phyloP scores from a whole-genome alignment of 2,329 filamentous ascomycete genomes.

The Diaporthe longicolla region DNA sequence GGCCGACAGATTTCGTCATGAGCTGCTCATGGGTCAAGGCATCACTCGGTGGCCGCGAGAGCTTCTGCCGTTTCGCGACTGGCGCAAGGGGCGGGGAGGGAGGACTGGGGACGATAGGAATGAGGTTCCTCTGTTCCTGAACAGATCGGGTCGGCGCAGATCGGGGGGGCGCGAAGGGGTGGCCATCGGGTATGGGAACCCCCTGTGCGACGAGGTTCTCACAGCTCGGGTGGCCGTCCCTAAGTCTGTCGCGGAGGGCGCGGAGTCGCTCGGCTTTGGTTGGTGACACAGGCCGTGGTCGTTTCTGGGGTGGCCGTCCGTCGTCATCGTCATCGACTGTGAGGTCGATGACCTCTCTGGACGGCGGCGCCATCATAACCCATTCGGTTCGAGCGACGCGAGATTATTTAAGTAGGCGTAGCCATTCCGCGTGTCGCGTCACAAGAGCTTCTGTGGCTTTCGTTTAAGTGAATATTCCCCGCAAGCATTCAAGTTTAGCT shows the following conservation, averaged over 20 bases:
- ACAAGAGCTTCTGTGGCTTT: background rate
- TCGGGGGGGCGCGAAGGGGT: too few species aligned
- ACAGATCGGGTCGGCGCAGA: background rate
- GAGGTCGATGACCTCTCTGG: constrained; percentile 49
- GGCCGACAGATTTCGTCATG: background rate
- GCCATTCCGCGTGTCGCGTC: constrained; percentile 4
- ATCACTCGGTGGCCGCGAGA: constrained; percentile 7
- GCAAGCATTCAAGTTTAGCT: background rate
- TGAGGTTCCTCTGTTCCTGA: background rate
- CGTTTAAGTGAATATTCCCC: constrained; percentile 21
- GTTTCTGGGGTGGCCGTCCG: background rate
- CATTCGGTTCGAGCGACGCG: background rate
- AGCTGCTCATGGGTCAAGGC: background rate
- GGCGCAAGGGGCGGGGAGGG: background rate
- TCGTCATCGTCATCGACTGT: constrained; percentile 45
- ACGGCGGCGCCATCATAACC: constrained; percentile 14
- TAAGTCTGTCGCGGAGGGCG: too few species aligned
- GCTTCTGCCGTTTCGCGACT: constrained; percentile 36
- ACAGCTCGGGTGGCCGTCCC: background rate
- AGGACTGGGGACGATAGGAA: background rate
- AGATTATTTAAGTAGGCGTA: constrained; percentile 18
- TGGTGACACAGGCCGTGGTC: too few species aligned
- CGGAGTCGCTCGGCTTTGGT: too few species aligned
- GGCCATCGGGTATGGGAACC: background rate
- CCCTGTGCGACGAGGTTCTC: background rate